Base-by-base conservation (phyloP, 306 rosid species). In the Biancaea sappan region DNA sequence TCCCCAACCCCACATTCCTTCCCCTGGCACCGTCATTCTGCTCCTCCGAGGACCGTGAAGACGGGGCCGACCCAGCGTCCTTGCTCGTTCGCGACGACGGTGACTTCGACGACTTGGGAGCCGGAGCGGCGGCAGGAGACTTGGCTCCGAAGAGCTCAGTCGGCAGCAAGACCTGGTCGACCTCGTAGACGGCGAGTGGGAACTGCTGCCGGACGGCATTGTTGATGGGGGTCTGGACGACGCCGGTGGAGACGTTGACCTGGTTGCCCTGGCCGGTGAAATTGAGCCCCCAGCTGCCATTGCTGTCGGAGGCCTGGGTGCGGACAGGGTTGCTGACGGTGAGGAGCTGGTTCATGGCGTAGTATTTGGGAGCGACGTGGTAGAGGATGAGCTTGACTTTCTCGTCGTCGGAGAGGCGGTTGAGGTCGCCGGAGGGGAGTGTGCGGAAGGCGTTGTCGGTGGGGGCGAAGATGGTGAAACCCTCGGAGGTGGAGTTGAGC, bases 261-360 rank as follows among this genome's bases (percentile, higher is more conserved):
- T 94, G 97, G 67, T 86, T 87, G 5, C 90, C 87, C 6, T 87
- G 87, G 22, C 92, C 86, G 9, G 89, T 72, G 84, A 94, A 91
- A 83, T 89, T 79, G 5, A 94, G 90, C 0, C 94, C 98, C 88
- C 91, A 92, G 0, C 73, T 14, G 1, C 90, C 89, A 2, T 80
- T 62, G 0, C 21, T 53, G 9, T 19, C 81, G 0, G 87, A 35
- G 58, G 85, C 89, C 26, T 88, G 87, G 0, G 98, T 94, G 34
- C 92, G 81, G 10, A 88, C 96, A 0, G 98, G 98, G 77, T 94
- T 94, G 29, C 88, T 77, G 1, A 94, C 96, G 0, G 97, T 94
- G 8, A 56, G 56, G 12, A 94, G 74, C 13, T 84, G 73, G 0
- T 69, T 46, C 0, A 85, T 71, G 3, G 89, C 29, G 81, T 89